Base-by-base conservation (phyloP, 768 basidiomycete genomes). In the Boletus reticulatus region DNA sequence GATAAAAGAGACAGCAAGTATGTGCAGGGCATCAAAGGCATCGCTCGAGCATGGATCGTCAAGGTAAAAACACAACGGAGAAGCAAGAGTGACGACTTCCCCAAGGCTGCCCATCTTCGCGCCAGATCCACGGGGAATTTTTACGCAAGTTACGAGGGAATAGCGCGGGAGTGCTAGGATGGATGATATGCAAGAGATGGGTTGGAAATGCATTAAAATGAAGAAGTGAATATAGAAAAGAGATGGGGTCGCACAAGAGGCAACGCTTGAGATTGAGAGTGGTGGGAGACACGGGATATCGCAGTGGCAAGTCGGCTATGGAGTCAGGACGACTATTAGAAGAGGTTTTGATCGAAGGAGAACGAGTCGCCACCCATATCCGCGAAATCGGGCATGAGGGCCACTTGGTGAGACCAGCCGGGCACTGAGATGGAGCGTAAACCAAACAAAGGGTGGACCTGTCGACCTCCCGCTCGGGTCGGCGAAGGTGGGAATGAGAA, bases 391-490 rank as follows among this genome's bases (percentile, higher is more conserved):
- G 59, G 75, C 69, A 59, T 75, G 73, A 53, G 64, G 69, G 56
- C 55, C 57, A 32, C 67, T 34, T 48, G 62, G 48, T 56, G 38
- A 29, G 53, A 67, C 59, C 68, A 69, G 62, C 75, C 76, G 48
- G 71, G 70, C 48, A 79, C 76, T 36, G 80, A 79, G 63, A 78
- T 70, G 29, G 81, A 74, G 52, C 77, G 77, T 38, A 70, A 62
- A 49, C 76, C 69, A 59, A 74, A 67, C 50, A 71, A 68, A 45
- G 77, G 57, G 44, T 60, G 60, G 9, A 42, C 51, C 12, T 66
- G 46, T 53, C 52, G 56, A 62, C 63, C 29, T 68, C 48, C 65
- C 27, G 64, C 58, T 24, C 72, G 58, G 22, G 49, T 34, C 19
- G 60, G 55, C 6, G 68, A 61, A 32, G 67, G 42, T 51, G 62